Base-by-base conservation (phyloP, 202 grass and related monocot genomes). In the Carex sylvatica region DNA sequence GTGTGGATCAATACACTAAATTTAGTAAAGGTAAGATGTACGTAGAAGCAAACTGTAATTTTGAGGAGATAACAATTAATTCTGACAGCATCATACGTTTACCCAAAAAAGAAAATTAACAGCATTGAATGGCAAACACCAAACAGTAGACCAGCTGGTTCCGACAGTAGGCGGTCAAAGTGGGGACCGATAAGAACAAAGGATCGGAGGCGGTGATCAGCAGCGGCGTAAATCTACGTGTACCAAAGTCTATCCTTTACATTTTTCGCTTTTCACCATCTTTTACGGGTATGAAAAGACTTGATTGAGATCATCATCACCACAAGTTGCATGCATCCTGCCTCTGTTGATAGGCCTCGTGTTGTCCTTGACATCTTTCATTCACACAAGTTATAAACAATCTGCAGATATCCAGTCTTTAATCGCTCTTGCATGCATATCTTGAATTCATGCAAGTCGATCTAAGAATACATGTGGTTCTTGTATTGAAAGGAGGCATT, bases 161-260 rank as follows among this genome's bases (percentile, higher is more conserved):
- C 53, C 20, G 14, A 61, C 9, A 24, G 2, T 54, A 58, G 76
- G 31, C 59, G 54, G 74, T 78, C 24, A 36, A 78, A n/a, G 51
- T 78, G 52, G 77, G 56, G 58, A 13, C 30, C n/a, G 77, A 80
- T 80, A 80, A 80, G 77, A 4, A 47, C 22, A 18, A 74, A 10
- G 18, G 70, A 74, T 42, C 12, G 18, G 77, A 60, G 56, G 47
- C 31, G 55, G 54, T 31, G 18, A 40, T 8, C 38, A 79, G 28
- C n/a, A 44, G 76, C 76, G 76, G 56, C 70, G 55, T 79, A 61
- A 26, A 30, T 78, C 7, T 38, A 62, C 54, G 54, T 79, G 30
- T 78, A 28, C 24, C 24, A 6, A 33, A 55, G 23, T 23, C 35
- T 80, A 80, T 80, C 76, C 71, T 6, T 75, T 71, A 4, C 19